phyloP scores from a whole-genome alignment of 106 monocot species.

The Acorus calamus region DNA sequence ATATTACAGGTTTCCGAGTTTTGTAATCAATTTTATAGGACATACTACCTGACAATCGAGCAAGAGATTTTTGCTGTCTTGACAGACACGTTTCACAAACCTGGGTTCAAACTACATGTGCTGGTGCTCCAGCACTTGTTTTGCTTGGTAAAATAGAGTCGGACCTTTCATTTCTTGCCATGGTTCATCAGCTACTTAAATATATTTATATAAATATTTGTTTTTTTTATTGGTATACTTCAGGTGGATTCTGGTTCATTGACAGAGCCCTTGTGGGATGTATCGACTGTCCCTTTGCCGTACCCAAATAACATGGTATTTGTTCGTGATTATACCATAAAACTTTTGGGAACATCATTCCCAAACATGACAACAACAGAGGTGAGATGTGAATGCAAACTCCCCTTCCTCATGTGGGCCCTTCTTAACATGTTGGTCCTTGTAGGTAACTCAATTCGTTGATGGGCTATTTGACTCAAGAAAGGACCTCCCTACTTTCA shows the following conservation, averaged over 20 bases:
- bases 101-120: constrained; percentile 97
- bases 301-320: constrained; percentile 76
- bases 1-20: constrained; percentile 59
- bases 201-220: neutral
- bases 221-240: neutral
- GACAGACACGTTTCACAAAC: constrained; percentile 97
- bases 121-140: constrained; percentile 86
- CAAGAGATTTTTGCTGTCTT: constrained; percentile 98
- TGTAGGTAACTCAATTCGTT: constrained; percentile 86
- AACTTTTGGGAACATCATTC: constrained; percentile 80
- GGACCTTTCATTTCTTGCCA: neutral
- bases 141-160: constrained; percentile 46
- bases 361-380: constrained; percentile 88
- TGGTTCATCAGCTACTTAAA: neutral
- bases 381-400: constrained; percentile 20
- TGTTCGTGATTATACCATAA: constrained; percentile 91
- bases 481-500: constrained; percentile 68
- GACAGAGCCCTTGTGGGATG: constrained; percentile 95
- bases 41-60: constrained; percentile 82
- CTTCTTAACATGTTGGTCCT: neutral
- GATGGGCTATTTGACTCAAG: constrained; percentile 76
- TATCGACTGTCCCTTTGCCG: constrained; percentile 52
- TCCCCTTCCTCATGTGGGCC: neutral
- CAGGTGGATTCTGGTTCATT: constrained; percentile 74
- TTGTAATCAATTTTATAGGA: constrained; percentile 90